phyloP scores from a whole-genome alignment of 805 yeast species.

The Teunomyces kruisii region DNA sequence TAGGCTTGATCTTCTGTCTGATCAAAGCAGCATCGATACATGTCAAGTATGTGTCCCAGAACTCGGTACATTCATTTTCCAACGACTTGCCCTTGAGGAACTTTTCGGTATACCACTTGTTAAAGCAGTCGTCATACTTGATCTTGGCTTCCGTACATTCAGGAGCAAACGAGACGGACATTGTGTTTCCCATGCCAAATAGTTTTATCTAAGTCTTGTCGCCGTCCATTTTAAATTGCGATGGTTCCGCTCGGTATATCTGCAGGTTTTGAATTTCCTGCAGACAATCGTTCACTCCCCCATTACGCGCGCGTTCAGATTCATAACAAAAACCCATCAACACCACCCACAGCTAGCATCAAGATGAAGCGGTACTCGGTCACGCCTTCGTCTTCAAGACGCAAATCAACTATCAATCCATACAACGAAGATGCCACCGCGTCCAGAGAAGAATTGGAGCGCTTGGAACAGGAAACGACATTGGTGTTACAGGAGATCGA shows the following conservation, averaged over 20 bases:
- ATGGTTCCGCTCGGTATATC: not conserved
- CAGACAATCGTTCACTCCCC: not conserved
- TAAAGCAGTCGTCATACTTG: constrained; percentile 90
- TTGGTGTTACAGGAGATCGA: constrained; percentile 77
- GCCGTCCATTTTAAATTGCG: not conserved
- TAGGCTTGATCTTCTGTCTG: constrained; percentile 74
- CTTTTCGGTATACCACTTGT: constrained; percentile 91
- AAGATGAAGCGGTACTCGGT: constrained; percentile 35
- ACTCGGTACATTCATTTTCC: constrained; percentile 85
- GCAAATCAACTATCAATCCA: constrained; percentile 25
- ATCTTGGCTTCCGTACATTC: constrained; percentile 89
- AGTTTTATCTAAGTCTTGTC: not conserved
- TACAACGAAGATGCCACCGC: constrained; percentile 10
- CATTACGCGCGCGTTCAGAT: not conserved
- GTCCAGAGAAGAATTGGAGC: constrained; percentile 45
- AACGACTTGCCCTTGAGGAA: constrained; percentile 55
- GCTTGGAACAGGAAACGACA: constrained; percentile 78
- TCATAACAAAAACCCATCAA: not conserved
- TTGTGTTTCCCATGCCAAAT: constrained; percentile 39
- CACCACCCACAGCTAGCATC: not conserved
- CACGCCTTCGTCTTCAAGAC: constrained; percentile 32
- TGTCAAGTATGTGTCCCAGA: constrained; percentile 86
- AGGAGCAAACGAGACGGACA: constrained; percentile 85
- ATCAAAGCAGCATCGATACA: constrained; percentile 75
- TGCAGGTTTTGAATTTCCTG: not conserved